Conservation (phyloP, 2,329 filamentous ascomycete species). For the Penicillium decumbens region DNA sequence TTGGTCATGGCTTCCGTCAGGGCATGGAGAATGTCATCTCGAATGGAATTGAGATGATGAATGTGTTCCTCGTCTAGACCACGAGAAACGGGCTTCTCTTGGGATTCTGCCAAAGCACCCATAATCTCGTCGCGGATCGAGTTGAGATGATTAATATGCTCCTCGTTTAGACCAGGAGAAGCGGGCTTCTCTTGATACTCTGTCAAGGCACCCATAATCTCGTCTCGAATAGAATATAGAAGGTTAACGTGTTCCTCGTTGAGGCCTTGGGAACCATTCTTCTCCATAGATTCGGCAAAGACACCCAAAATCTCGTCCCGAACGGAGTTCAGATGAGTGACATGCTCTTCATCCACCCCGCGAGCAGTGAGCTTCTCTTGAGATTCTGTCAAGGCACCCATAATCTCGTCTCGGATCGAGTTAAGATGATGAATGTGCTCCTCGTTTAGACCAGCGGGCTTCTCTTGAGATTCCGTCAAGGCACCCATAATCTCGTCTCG, state of each 20-base stretch:
- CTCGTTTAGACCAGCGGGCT: not conserved
- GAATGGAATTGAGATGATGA: constrained; percentile 5
- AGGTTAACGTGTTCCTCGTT: no score
- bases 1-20: constrained; percentile 3
- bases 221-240: constrained; percentile 12
- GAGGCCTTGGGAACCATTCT: no score
- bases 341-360: constrained; percentile 5
- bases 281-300: not conserved
- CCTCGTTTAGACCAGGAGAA: constrained; percentile 1
- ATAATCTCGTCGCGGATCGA: constrained; percentile 12
- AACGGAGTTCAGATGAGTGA: constrained; percentile 3
- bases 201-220: constrained; percentile 27
- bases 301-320: constrained; percentile 13
- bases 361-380: not conserved
- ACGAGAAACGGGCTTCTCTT: not conserved
- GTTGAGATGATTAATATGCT: constrained; percentile 3
- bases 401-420: constrained; percentile 12
- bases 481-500: constrained; percentile 28
- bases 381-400: constrained; percentile 6
- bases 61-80: constrained; percentile 6
- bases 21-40: constrained; percentile 13
- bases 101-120: constrained; percentile 4
- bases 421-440: constrained; percentile 4
- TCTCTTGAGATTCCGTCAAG: constrained; percentile 7
- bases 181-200: not conserved